Percentiles rank a stretch among this genome's conserved stretches.
phyloP scores from a whole-genome alignment of 768 basidiomycete genomes.

The Pleurotus citrinopileatus region DNA sequence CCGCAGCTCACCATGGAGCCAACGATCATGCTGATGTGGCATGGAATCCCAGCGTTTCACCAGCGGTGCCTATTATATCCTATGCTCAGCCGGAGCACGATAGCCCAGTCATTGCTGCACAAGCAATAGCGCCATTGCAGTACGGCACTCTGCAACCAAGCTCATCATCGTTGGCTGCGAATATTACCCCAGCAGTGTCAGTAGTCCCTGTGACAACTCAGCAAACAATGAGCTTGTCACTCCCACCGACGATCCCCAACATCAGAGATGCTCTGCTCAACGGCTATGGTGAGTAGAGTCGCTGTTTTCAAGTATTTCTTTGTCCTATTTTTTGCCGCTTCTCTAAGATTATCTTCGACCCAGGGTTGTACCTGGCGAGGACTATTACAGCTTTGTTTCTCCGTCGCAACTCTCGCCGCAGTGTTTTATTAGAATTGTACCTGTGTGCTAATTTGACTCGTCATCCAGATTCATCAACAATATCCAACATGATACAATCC shows the following conservation, averaged over 20 bases:
- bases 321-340: constrained; percentile 21
- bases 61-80: constrained; percentile 31
- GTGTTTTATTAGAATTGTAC: not conserved
- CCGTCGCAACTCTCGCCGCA: not conserved
- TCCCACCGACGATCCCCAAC: constrained; percentile 21
- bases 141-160: constrained; percentile 38
- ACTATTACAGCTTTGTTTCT: not conserved
- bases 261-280: constrained; percentile 43
- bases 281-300: constrained; percentile 12
- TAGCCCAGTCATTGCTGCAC: constrained; percentile 30
- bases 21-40: constrained; percentile 24
- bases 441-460: not conserved
- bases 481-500: constrained; percentile 53
- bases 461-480: constrained; percentile 43
- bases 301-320: not conserved
- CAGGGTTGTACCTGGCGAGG: constrained; percentile 23
- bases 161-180: constrained; percentile 16
- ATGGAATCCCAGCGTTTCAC: constrained; percentile 34
- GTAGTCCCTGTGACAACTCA: constrained; percentile 20
- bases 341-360: constrained; percentile 23
- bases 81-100: constrained; percentile 37
- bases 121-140: constrained; percentile 35
- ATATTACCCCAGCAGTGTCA: constrained; percentile 2
- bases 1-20: constrained; percentile 13
- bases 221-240: constrained; percentile 16